These are phyloP conservation scores for Quercus lobata DNA, from an alignment of 331 rosid species.

Conservation along the genomic window DNA sequence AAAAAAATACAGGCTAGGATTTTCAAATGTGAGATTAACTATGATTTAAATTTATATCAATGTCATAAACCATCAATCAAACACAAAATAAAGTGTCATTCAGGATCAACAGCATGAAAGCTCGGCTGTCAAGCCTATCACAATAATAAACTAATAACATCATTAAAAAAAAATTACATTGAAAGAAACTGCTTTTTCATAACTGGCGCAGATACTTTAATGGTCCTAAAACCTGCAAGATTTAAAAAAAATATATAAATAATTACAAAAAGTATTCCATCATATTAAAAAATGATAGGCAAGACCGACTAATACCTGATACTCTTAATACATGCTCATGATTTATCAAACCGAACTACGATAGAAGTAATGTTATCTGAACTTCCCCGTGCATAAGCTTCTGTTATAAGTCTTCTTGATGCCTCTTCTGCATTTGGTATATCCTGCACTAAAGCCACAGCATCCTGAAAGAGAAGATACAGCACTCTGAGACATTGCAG, in stretches of 20 bases:
- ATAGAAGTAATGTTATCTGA: constrained; percentile 87
- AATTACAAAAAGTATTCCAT: constrained; percentile 6
- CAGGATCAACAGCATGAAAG: constrained; percentile 20
- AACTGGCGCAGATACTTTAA: not conserved
- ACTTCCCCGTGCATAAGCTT: constrained; percentile 79
- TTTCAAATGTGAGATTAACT: not conserved
- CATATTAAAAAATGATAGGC: not conserved
- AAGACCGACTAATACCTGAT: constrained; percentile 20
- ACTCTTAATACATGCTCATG: constrained; percentile 32
- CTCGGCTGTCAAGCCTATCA: constrained; percentile 7
- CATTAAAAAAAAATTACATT: not conserved
- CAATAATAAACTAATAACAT: constrained; percentile 10
- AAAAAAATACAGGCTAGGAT: not conserved
- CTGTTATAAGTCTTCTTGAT: constrained; percentile 62
- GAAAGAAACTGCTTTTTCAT: not conserved
- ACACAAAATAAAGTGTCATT: not conserved
- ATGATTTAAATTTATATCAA: not conserved
- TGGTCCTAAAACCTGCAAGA: not conserved
- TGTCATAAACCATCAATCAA: not conserved
- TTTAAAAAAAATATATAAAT: not conserved
- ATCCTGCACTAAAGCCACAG: constrained; percentile 66
- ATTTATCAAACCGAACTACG: constrained; percentile 67
- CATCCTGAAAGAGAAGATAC: constrained; percentile 52
- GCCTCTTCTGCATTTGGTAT: constrained; percentile 76
- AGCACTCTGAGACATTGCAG: constrained; percentile 8